These are phyloP conservation scores for Rhexocercosporidium sp. DNA, from an alignment of 2,329 filamentous ascomycete species.

Conservation along the genomic window DNA sequence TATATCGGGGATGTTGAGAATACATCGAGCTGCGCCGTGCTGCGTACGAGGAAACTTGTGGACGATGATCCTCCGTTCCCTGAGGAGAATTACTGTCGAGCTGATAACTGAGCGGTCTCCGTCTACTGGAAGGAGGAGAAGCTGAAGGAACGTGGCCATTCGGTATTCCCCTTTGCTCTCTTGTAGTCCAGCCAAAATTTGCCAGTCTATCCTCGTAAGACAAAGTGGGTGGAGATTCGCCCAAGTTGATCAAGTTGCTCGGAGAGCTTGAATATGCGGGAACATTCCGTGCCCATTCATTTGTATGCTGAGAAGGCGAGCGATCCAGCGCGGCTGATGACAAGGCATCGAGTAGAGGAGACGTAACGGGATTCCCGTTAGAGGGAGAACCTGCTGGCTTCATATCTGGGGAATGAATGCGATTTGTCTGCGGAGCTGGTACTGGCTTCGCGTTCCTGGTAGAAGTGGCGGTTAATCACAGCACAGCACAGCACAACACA, in stretches of 20 bases:
- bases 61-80: slow-evolving; percentile 55
- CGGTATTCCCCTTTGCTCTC: slow-evolving; percentile 38
- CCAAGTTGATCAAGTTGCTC: slow-evolving; percentile 49
- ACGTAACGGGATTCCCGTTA: slow-evolving; percentile 35
- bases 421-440: slow-evolving; percentile 24
- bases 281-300: slow-evolving; percentile 53
- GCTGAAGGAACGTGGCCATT: slow-evolving; percentile 37
- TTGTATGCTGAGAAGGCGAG: slow-evolving; percentile 39
- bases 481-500: not conserved
- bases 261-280: slow-evolving; percentile 48
- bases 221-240: slow-evolving; percentile 49
- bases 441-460: slow-evolving; percentile 33
- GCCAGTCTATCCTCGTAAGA: slow-evolving; percentile 40
- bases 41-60: slow-evolving; percentile 48
- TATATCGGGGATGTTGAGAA: slow-evolving; percentile 54
- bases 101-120: slow-evolving; percentile 60
- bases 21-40: slow-evolving; percentile 58
- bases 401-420: slow-evolving; percentile 37
- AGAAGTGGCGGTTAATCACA: slow-evolving; percentile 23
- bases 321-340: slow-evolving; percentile 37
- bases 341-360: slow-evolving; percentile 40
- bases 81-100: slow-evolving; percentile 36
- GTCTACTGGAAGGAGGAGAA: slow-evolving; percentile 44
- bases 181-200: slow-evolving; percentile 38
- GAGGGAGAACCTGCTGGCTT: slow-evolving; percentile 32